These are phyloP conservation scores for Quercus rubra DNA, from an alignment of 306 rosid species.

Conservation along the genomic window DNA sequence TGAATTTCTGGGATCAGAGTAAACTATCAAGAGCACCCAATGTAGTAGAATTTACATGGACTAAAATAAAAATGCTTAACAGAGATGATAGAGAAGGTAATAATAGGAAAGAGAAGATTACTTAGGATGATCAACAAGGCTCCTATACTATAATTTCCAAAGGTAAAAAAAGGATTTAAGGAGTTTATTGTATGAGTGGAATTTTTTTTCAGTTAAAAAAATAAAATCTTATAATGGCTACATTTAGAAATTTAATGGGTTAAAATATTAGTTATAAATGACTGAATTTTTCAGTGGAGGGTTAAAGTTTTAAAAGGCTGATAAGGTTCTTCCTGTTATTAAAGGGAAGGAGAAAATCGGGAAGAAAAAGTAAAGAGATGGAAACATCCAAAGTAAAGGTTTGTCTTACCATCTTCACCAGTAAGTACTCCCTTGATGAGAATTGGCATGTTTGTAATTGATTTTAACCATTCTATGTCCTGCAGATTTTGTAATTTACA, in stretches of 20 bases:
- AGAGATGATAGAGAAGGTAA: neutral
- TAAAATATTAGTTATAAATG: neutral
- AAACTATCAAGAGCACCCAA: neutral
- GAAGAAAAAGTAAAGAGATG: neutral
- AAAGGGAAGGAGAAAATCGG: neutral
- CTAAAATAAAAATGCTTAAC: neutral
- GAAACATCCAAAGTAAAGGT: neutral
- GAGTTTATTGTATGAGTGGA: neutral
- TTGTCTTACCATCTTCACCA: constrained; percentile 27
- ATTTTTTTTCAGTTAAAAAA: neutral
- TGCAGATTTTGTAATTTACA: neutral
- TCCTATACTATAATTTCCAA: neutral
- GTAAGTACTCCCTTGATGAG: constrained; percentile 31
- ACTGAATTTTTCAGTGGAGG: neutral
- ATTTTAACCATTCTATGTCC: constrained; percentile 37
- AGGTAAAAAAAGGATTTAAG: neutral
- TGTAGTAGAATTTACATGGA: neutral
- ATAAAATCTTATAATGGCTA: neutral
- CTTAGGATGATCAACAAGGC: neutral
- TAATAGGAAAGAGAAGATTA: neutral
- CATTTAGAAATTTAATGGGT: too few species aligned
- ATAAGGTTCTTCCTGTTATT: neutral
- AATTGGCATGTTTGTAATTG: constrained; percentile 30
- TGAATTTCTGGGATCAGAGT: neutral
- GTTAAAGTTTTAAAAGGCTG: neutral